These are phyloP conservation scores for Golubevia sp. DNA, from an alignment of 1,284 basidiomycete genomes.

Conservation along the genomic window DNA sequence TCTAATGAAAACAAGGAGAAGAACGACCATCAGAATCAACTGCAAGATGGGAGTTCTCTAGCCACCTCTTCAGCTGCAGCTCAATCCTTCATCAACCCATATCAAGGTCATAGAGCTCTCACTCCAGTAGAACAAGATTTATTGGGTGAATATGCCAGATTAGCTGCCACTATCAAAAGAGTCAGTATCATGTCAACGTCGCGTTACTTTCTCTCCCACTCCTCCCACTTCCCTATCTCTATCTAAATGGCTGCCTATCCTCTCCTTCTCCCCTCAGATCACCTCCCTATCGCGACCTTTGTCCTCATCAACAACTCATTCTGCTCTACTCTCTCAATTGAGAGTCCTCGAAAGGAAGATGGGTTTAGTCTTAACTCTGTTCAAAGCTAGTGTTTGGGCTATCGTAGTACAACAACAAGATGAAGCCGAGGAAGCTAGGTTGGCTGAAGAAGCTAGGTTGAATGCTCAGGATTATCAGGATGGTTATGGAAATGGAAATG, in stretches of 20 bases:
- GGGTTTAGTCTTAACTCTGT: conserved; percentile 83
- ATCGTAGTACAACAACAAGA: conserved; percentile 57
- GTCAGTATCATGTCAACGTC: conserved; percentile 22
- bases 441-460: no score
- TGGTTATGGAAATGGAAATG: no score
- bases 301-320: conserved; percentile 71
- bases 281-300: conserved; percentile 60
- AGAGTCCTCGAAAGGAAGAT: conserved; percentile 89
- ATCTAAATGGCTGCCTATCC: no score
- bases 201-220: conserved; percentile 5
- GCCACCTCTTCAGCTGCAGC: no score
- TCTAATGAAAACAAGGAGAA: no score
- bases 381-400: conserved; percentile 66
- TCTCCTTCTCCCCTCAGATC: no score
- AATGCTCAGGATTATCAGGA: no score
- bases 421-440: conserved; percentile 23
- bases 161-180: conserved; percentile 44
- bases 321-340: conserved; percentile 76
- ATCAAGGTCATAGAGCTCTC: conserved; percentile 41
- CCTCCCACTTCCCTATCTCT: no score
- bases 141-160: conserved; percentile 51
- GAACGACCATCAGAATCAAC: no score
- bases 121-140: conserved; percentile 39
- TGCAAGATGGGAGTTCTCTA: no score
- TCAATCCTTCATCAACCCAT: conserved; percentile 39